Conservation (phyloP, 805 yeast species). For the Kodamaea hsintzibuensis region DNA sequence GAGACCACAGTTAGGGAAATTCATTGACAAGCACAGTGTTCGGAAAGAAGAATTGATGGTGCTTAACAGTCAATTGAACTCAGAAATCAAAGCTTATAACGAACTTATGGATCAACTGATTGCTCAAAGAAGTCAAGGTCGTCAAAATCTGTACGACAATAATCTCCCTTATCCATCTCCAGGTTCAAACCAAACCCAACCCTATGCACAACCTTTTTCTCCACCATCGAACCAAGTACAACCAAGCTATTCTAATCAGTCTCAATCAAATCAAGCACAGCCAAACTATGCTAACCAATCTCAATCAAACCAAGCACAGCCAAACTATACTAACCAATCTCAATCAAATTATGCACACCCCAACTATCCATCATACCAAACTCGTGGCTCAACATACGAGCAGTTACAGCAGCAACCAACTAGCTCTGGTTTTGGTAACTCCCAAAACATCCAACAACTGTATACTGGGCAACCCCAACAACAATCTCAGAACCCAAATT, state of each 20-base stretch:
- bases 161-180: conserved; percentile 1
- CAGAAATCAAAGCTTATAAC: conserved; percentile 70
- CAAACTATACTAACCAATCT: background rate
- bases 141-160: conserved; percentile 2
- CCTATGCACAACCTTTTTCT: background rate
- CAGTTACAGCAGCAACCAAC: conserved; percentile 33
- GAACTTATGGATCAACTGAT: conserved; percentile 54
- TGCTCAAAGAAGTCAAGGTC: conserved; percentile 11
- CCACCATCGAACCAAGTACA: background rate
- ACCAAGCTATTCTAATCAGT: background rate
- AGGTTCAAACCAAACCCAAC: background rate
- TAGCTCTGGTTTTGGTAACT: conserved; percentile 43
- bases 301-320: background rate
- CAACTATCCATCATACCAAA: background rate
- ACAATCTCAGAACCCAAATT: background rate
- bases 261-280: background rate
- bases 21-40: conserved; percentile 75
- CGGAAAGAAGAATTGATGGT: conserved; percentile 76
- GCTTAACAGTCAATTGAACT: conserved; percentile 67
- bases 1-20: conserved; percentile 70
- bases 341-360: background rate
- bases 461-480: background rate
- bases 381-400: background rate
- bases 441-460: conserved; percentile 4
- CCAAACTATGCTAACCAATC: background rate